Base-by-base conservation (phyloP, 2,329 filamentous ascomycete genomes). In the Scleromitrula shiraiana region DNA sequence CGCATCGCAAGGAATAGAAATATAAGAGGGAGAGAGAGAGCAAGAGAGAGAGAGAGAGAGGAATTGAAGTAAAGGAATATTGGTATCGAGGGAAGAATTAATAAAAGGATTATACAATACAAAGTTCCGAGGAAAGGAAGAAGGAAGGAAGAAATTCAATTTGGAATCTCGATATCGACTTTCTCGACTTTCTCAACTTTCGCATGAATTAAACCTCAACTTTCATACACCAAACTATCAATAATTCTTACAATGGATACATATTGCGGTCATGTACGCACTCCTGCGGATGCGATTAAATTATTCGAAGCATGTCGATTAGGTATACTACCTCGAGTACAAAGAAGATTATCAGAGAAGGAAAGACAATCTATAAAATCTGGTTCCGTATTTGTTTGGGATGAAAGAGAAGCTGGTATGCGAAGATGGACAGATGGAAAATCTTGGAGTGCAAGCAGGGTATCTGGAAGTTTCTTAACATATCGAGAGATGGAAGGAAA, bases 401-500 rank as follows among this genome's bases (percentile, higher is more conserved):
- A 98, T 67, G 93, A 98, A 73, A 77, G 91, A 59, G 93, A 98
- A 72, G 93, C 93, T 9, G 93, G 93, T 57, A 98, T 98, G 93
- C 79, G 93, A 62, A 77, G 93, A 67, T 98, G 93, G 93, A 98
- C 93, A 0, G 93, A 98, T 61, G 93, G 93, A 49, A 98, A 98
- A 67, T 97, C 91, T 29, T 98, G 93, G 93, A 97, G 91, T 63
- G 93, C 93, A 27, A 97, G 91, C 69, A 81, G 93, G 53, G 93
- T 98, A 0, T 97, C 91, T 0, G 93, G 93, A 43, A 97, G 93
- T 70, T 98, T 98, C 66, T 69, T 98, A 51, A 97, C 93, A 7
- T 98, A 98, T 64, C 78, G 93, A 32, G 93, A 98, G 65, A 98
- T 98, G 93, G 93, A 98, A 68, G 93, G 93, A 67, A 97, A 97